Conservation (phyloP, 202 grass and related monocot species). For the Digitaria exilis region DNA sequence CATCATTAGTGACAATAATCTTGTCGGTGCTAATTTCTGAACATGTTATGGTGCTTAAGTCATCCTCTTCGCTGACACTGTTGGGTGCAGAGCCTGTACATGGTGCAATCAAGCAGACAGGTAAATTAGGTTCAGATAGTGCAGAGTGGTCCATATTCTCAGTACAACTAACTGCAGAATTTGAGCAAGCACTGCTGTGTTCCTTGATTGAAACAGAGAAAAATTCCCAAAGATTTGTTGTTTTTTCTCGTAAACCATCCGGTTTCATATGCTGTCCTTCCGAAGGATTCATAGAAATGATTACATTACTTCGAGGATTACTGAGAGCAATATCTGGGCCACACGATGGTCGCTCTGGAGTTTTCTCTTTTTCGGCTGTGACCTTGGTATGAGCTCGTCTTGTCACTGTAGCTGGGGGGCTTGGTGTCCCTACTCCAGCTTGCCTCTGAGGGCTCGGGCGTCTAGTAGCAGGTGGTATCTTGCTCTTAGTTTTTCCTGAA, state of each 20-base stretch:
- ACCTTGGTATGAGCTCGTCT: slow-evolving; percentile 46
- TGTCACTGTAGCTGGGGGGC: slow-evolving; percentile 31
- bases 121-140: slow-evolving; percentile 51
- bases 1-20: slow-evolving; percentile 50
- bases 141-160: slow-evolving; percentile 52
- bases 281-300: slow-evolving; percentile 29
- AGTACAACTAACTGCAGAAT: slow-evolving; percentile 42
- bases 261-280: slow-evolving; percentile 31
- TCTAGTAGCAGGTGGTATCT: slow-evolving; percentile 45
- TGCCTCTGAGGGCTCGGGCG: slow-evolving; percentile 50
- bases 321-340: slow-evolving; percentile 31
- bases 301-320: slow-evolving; percentile 23
- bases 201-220: slow-evolving; percentile 41
- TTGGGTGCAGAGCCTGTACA: slow-evolving; percentile 34
- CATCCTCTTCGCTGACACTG: slow-evolving; percentile 38
- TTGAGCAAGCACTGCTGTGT: slow-evolving; percentile 38
- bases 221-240: slow-evolving; percentile 42
- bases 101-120: slow-evolving; percentile 46
- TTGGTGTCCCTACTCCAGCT: slow-evolving; percentile 42
- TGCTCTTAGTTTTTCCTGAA: slow-evolving; percentile 57
- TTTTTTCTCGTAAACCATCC: slow-evolving; percentile 32
- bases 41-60: slow-evolving; percentile 35
- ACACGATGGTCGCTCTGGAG: slow-evolving; percentile 35
- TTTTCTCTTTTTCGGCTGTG: slow-evolving; percentile 52
- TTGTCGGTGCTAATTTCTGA: slow-evolving; percentile 32